phyloP scores from a whole-genome alignment of 768 basidiomycete genomes.

The Leccinum disarticulatum region DNA sequence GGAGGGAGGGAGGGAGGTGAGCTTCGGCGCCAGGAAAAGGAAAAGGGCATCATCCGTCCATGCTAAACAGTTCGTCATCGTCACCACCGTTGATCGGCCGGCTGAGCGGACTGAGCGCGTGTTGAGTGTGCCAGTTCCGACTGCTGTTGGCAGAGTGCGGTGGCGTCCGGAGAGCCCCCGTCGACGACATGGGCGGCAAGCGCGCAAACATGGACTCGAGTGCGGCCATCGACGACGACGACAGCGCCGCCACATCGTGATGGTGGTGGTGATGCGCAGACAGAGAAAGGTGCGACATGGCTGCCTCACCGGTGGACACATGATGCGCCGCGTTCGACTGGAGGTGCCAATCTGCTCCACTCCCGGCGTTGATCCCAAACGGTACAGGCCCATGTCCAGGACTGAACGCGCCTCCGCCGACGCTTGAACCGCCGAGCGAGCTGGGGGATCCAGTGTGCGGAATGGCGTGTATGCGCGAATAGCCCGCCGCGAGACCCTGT shows the following conservation, averaged over 20 bases:
- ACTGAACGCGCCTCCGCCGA: conserved; percentile 28
- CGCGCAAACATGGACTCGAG: conserved; percentile 58
- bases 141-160: conserved; percentile 27
- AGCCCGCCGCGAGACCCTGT: conserved; percentile 61
- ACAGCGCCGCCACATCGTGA: conserved; percentile 13
- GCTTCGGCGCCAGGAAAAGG: background rate
- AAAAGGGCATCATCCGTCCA: conserved; percentile 48
- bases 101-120: conserved; percentile 58
- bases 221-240: conserved; percentile 25
- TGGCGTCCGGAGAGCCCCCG: conserved; percentile 24
- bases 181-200: conserved; percentile 27
- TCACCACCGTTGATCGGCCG: conserved; percentile 50
- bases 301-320: conserved; percentile 13
- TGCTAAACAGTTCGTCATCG: conserved; percentile 70
- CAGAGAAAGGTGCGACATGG: conserved; percentile 24
- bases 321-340: conserved; percentile 25
- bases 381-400: conserved; percentile 33
- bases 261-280: conserved; percentile 29
- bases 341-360: conserved; percentile 30
- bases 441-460: conserved; percentile 43
- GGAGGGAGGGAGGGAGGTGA: too few species aligned
- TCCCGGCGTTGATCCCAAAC: conserved; percentile 31
- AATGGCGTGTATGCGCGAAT: conserved; percentile 83
- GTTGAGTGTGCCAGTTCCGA: conserved; percentile 35
- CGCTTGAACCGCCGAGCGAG: conserved; percentile 30